phyloP scores from a whole-genome alignment of 371 early-diverging fungal genomes.

The Homolaphlyctis polyrhiza region DNA sequence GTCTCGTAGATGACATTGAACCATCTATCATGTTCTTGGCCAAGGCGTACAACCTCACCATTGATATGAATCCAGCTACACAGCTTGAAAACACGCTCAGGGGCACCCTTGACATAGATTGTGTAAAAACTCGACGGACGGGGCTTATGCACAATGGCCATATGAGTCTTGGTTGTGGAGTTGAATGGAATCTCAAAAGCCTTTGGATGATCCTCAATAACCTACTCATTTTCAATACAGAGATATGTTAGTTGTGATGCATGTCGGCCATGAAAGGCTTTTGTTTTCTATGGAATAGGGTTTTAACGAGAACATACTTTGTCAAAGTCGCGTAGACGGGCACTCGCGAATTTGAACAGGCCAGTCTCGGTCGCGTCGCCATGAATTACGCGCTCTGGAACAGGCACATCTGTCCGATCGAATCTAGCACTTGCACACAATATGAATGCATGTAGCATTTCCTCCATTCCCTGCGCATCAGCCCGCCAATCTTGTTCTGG shows the following conservation, averaged over 20 bases:
- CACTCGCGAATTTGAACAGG: constrained; percentile 71
- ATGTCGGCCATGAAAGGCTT: no score
- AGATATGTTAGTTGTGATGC: no score
- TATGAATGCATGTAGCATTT: constrained; percentile 64
- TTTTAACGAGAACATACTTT: constrained; percentile 4
- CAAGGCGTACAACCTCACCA: constrained; percentile 43
- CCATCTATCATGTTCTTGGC: constrained; percentile 49
- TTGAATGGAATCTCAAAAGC: constrained; percentile 96
- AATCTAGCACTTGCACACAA: constrained; percentile 73
- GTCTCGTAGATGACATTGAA: constrained; percentile 71
- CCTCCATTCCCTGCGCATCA: constrained; percentile 13
- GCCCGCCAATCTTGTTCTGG: neutral
- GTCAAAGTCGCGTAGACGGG: constrained; percentile 62
- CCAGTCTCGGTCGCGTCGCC: constrained; percentile 95
- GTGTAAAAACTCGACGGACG: constrained; percentile 67
- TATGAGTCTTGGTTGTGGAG: constrained; percentile 89
- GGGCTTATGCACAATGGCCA: constrained; percentile 70
- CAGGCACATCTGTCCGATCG: constrained; percentile 60
- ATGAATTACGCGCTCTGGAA: constrained; percentile 57
- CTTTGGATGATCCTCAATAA: constrained; percentile 60
- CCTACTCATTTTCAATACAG: neutral
- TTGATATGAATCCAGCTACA: constrained; percentile 64
- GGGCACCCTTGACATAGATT: constrained; percentile 89
- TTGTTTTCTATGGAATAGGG: no score
- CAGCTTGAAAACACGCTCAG: constrained; percentile 79